Percentiles rank a stretch among this genome's conserved stretches.
Conservation (phyloP, 805 yeast genomes). For the Cyberlindnera euphorbiiphila region DNA sequence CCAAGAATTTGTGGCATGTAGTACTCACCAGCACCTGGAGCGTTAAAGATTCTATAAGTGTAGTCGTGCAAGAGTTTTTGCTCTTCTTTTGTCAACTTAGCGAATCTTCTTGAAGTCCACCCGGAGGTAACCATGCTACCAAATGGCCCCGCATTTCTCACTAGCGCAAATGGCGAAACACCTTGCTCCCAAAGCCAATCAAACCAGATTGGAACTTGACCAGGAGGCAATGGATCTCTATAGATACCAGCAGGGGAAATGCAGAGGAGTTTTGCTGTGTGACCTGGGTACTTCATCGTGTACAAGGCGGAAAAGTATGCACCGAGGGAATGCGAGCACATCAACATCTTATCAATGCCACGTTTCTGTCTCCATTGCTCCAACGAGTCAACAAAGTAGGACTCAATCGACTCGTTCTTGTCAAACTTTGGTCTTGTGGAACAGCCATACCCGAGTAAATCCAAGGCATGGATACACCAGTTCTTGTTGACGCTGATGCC, state of each 20-base stretch:
- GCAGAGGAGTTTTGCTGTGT: constrained; percentile 65
- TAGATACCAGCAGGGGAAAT: constrained; percentile 89
- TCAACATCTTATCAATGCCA: constrained; percentile 45
- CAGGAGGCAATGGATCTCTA: constrained; percentile 38
- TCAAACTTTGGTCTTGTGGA: constrained; percentile 74
- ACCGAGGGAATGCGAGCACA: constrained; percentile 89
- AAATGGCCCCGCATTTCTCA: constrained; percentile 71
- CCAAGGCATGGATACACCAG: constrained; percentile 83
- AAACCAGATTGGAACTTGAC: constrained; percentile 71
- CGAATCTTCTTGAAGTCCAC: constrained; percentile 84
- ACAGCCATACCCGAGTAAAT: constrained; percentile 86
- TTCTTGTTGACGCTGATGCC: constrained; percentile 37
- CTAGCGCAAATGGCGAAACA: constrained; percentile 79
- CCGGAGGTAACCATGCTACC: constrained; percentile 86
- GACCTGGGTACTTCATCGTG: constrained; percentile 55
- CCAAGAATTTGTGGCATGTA: constrained; percentile 77
- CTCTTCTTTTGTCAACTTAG: constrained; percentile 40
- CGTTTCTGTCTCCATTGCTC: constrained; percentile 56
- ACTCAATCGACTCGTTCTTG: constrained; percentile 29
- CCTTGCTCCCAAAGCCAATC: constrained; percentile 79
- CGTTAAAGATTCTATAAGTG: constrained; percentile 78
- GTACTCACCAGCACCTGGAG: constrained; percentile 91
- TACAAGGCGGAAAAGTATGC: constrained; percentile 75
- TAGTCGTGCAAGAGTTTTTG: constrained; percentile 70
- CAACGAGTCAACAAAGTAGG: constrained; percentile 50